Conservation (phyloP, 2,329 filamentous ascomycete species). For the Colletotrichum melonis region DNA sequence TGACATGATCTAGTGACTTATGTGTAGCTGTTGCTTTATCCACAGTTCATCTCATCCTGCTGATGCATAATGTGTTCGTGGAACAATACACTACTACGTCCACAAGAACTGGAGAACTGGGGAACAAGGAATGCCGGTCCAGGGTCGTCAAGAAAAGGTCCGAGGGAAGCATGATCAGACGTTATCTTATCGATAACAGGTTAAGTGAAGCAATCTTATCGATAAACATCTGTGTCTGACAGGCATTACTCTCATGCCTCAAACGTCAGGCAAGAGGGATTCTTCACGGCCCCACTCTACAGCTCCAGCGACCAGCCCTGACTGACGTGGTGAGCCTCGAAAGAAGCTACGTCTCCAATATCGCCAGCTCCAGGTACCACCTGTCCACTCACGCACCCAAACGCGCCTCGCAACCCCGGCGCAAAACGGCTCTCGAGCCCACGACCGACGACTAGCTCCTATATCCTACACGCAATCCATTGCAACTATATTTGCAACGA, state of each 20-base stretch:
- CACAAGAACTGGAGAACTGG: background rate
- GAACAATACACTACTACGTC: background rate
- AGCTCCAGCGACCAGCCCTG: slow-evolving; percentile 21
- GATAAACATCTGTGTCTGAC: background rate
- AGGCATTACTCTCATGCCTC: background rate
- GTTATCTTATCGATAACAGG: background rate
- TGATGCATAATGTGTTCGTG: background rate
- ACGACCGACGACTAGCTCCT: background rate
- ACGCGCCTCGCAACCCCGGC: slow-evolving; percentile 20
- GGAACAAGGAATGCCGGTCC: background rate
- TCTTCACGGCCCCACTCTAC: slow-evolving; percentile 4
- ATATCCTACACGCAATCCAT: background rate
- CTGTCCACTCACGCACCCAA: slow-evolving; percentile 26
- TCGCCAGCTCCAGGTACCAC: slow-evolving; percentile 22
- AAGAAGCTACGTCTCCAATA: slow-evolving; percentile 36
- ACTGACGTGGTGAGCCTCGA: slow-evolving; percentile 30
- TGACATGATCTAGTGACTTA: background rate
- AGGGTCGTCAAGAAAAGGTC: background rate
- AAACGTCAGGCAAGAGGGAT: background rate
- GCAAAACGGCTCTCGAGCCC: slow-evolving; percentile 7
- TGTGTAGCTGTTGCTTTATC: background rate
- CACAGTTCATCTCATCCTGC: slow-evolving; percentile 18
- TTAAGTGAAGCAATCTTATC: background rate
- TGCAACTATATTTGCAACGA: background rate
- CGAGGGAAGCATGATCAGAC: background rate